Evolutionary conservation across 495 filamentous ascomycete species (phyloP).

Genomic region (Margaritispora aquatica): DNA sequence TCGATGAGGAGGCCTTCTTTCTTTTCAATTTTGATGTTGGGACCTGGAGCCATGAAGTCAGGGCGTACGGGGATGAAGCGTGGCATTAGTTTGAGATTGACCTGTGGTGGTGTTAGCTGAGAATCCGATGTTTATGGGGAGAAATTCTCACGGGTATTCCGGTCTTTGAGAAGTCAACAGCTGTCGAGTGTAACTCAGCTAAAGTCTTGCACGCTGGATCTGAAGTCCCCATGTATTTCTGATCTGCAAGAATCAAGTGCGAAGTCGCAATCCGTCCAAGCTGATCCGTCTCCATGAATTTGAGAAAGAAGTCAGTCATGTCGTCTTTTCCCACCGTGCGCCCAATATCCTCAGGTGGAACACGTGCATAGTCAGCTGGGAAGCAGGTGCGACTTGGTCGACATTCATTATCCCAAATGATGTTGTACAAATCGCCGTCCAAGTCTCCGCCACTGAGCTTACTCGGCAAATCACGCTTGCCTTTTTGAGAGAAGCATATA

Average conservation of each 20-base stretch:
- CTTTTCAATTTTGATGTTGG: constrained; percentile 45
- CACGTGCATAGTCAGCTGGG: constrained; percentile 62
- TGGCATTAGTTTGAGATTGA: constrained; percentile 38
- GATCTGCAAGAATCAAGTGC: constrained; percentile 66
- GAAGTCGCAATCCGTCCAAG: constrained; percentile 60
- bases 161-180: constrained; percentile 80
- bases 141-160: constrained; percentile 53
- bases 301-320: constrained; percentile 69
- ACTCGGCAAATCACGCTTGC: constrained; percentile 65
- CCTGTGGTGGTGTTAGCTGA: constrained; percentile 20
- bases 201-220: constrained; percentile 48
- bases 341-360: constrained; percentile 45
- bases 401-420: constrained; percentile 59
- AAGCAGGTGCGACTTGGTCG: constrained; percentile 32
- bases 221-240: constrained; percentile 42
- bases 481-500: constrained; percentile 64
- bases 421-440: constrained; percentile 70
- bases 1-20: neutral
- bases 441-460: constrained; percentile 73
- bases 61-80: constrained; percentile 37
- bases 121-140: neutral
- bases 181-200: constrained; percentile 65
- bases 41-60: constrained; percentile 64
- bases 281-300: constrained; percentile 71
- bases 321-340: constrained; percentile 46